Conservation (phyloP, 129 eudicot species). For the Daucus carota region DNA sequence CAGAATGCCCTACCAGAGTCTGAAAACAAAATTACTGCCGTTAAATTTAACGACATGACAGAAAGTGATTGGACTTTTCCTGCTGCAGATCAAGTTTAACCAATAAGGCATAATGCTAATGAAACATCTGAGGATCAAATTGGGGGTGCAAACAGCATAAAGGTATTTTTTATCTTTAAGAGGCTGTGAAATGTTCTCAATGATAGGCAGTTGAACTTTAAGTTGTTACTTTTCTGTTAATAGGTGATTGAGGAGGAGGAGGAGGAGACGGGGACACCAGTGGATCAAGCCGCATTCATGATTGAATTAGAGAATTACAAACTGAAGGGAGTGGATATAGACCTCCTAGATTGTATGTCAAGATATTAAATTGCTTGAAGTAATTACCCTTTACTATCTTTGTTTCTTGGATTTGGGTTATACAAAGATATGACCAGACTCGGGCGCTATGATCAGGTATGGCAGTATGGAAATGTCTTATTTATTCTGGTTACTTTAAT, state of each 20-base stretch:
- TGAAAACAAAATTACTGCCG: too few species aligned
- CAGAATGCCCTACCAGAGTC: too few species aligned
- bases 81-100: too few species aligned
- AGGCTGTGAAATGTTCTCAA: too few species aligned
- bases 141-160: too few species aligned
- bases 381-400: conserved; percentile 10
- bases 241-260: conserved; percentile 74
- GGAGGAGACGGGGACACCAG: conserved; percentile 63
- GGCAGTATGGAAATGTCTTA: conserved; percentile 10
- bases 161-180: too few species aligned
- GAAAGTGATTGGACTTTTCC: too few species aligned
- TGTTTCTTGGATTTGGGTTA: conserved; percentile 68
- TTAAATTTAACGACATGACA: too few species aligned
- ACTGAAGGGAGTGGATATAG: conserved; percentile 52
- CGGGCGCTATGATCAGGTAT: conserved; percentile 79
- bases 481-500: background rate
- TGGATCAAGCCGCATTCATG: conserved; percentile 77
- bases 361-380: conserved; percentile 71
- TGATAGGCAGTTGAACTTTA: too few species aligned
- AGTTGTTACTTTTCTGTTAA: background rate
- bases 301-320: conserved; percentile 53
- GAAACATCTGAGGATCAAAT: too few species aligned
- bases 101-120: too few species aligned
- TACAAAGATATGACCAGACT: conserved; percentile 61
- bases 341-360: conserved; percentile 88